Evolutionary conservation across 352 stramenopile species (phyloP), one percentile per base, ranked within the genome.

Genomic region (Chrysophaeum taylorii): DNA sequence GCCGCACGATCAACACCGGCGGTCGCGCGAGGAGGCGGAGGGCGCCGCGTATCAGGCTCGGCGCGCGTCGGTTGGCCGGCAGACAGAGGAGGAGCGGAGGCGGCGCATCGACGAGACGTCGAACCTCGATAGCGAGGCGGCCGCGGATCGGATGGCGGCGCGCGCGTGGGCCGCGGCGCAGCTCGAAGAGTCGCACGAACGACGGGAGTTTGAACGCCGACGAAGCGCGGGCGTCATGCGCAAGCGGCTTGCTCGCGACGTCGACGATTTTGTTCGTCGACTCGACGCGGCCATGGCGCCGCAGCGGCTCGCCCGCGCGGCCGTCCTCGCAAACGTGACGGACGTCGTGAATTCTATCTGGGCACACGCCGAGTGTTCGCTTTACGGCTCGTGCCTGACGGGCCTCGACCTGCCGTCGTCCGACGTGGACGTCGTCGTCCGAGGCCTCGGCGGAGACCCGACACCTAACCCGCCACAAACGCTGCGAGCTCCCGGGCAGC

Each of bases 341-440:
- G 31, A 69, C 9, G 70, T 75, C 1, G 87, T 94, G 14, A 85
- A 90, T 68, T 90, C 87, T 2, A 70, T 94, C 37, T 94, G 88
- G 88, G 87, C 88, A 0, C 85, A 88, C 50, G 88, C 87, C 33
- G 86, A 94, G 77, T 87, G 94, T 14, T 86, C 89, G 35, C 85
- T 87, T 48, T 98, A 98, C 73, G 94, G 94, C 2, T 97, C 92
- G 31, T 97, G 95, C 79, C 90, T 95, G 37, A 97, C 92, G 1
- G 81, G 92, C 25, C 84, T 98, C 29, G 89, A 93, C 57, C 82
- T 98, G 15, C 94, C 94, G 12, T 96, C 90, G 31, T 97, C 92
- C 54, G 94, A 98, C 79, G 80, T 98, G 21, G 94, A 98, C 76
- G 82, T 98, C 45, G 92, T 98, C 5, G 95, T 98, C 61, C 96